Evolutionary conservation across 306 rosid genomes (phyloP), one percentile per base, ranked within the genome.

Genomic region (Rosa multiflora): DNA sequence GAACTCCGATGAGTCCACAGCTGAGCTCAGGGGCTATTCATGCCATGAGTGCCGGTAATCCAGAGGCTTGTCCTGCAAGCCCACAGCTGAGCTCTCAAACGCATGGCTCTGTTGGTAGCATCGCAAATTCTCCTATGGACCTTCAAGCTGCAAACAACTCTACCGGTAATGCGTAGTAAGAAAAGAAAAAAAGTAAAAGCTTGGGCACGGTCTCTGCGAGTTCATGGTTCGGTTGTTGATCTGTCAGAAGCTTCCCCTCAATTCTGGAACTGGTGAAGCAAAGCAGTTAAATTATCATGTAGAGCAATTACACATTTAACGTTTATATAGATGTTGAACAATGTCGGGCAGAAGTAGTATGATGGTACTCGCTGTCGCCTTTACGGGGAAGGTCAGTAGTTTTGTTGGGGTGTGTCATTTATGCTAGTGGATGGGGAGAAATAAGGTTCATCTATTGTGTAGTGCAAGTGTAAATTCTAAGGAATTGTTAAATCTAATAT

Each of bases 51-150:
- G 85, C 99, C 18, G 97, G 98, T 58, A 95, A 93, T 84, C 94
- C 91, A 13, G 99, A 91, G 80, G 91, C 87, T 75, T 95, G 98
- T 87, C 99, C 98, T 0, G 92, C 97, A 3, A 94, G 99, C 84
- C 97, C 99, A 70, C 98, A 90, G 89, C 86, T 92, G 88, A 94
- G 97, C 83, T 94, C 98, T 74, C 98, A 94, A 86, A 92, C 98
- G 63, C 90, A 87, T 47, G 98, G 97, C 47, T 92, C 99, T 14
- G 94, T 92, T 58, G 47, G 92, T 76, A 85, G 89, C 40, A 88
- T 84, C 49, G n/a, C 86, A 15, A 88, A 93, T 86, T 95, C 99
- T 68, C 94, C 96, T 5, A 89, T 95, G 99, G 99, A 93, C 72
- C 85, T 95, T 88, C 99, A 93, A 82, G 98, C 94, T 83, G 96